phyloP scores from a whole-genome alignment of 495 filamentous ascomycete species.

The Daldinia grandis region DNA sequence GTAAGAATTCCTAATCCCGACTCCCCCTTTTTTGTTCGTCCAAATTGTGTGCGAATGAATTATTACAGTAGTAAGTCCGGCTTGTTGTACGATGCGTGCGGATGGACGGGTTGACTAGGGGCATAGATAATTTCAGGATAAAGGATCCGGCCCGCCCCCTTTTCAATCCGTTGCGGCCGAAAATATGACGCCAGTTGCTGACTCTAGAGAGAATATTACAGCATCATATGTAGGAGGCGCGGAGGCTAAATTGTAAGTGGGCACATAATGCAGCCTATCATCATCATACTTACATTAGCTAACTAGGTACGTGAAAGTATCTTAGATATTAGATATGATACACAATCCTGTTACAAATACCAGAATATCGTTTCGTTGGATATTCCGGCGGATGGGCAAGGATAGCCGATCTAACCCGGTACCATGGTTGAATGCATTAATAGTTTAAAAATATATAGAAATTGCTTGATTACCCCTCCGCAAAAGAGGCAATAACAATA shows the following conservation, averaged over 20 bases:
- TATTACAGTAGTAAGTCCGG: constrained; percentile 12
- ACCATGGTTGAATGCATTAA: not conserved
- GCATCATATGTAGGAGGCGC: not conserved
- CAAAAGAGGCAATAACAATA: not conserved
- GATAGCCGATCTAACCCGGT: constrained; percentile 2
- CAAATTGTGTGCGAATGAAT: not conserved
- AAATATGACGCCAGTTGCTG: constrained; percentile 1
- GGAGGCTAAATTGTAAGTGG: constrained; percentile 4
- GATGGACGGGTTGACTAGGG: constrained; percentile 11
- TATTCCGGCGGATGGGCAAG: constrained; percentile 20
- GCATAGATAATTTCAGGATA: constrained; percentile 17
- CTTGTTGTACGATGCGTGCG: constrained; percentile 4
- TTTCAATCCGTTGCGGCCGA: constrained; percentile 19
- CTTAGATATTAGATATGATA: not conserved
- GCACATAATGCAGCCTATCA: constrained; percentile 8
- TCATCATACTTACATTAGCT: not conserved
- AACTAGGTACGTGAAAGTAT: constrained; percentile 9
- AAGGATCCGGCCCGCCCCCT: constrained; percentile 25
- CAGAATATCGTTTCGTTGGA: not conserved
- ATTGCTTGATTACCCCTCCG: not conserved
- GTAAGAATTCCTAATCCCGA: not conserved
- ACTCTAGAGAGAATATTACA: constrained; percentile 4
- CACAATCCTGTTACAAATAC: not conserved
- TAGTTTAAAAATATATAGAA: not conserved
- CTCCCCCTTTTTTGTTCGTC: not conserved